Base-by-base conservation (phyloP, 2,329 filamentous ascomycete species). In the Nothopassalora personata region DNA sequence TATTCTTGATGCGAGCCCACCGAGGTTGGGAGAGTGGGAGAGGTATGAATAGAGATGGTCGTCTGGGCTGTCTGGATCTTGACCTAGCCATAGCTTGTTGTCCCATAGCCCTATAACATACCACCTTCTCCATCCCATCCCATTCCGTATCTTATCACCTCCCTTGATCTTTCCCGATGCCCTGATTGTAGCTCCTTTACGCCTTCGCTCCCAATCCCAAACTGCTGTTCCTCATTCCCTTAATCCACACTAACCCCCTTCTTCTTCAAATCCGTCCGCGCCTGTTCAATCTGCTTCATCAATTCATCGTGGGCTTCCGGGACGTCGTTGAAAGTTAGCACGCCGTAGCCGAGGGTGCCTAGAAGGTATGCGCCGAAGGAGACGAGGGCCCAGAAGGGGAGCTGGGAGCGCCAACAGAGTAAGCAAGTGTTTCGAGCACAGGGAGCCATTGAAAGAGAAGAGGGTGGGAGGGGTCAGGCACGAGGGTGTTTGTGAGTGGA, bases 241-340 rank as follows among this genome's bases (percentile, higher is more conserved):
- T 80, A 87, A 80, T 96, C 88, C 60, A 93, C 87, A 66, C 88
- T 85, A 45, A 95, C 89, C 8, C 90, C 90, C 73, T 88, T 84
- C 60, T 80, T 80, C 71, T 84, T 83, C 73, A 95, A 77, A 68
- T 95, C 90, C 62, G 77, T 78, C 79, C 88, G 87, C 64, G 90
- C 90, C 74, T 86, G 67, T 63, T 90, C 83, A 71, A 95, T 94
- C 78, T 97, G 89, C 68, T 79, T 80, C 82, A 94, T 91, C 68
- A 99, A 80, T 77, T 97, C 92, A 73, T 87, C 85, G 77, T 97
- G 89, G 54, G 94, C 94, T 62, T 90, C 84, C 56, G 93, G 92
- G 52, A 95, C 91, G 76, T 97, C 92, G 80, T 96, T 94, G 83
- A 99, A 99, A 58, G 91, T 96, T 73, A 96, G 82, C 68, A 99